A percentile compares a stretch with the other conserved stretches of the same genome.
Evolutionary conservation across 106 monocot genomes (phyloP).

Genomic region (Hemerocallis citrina): DNA sequence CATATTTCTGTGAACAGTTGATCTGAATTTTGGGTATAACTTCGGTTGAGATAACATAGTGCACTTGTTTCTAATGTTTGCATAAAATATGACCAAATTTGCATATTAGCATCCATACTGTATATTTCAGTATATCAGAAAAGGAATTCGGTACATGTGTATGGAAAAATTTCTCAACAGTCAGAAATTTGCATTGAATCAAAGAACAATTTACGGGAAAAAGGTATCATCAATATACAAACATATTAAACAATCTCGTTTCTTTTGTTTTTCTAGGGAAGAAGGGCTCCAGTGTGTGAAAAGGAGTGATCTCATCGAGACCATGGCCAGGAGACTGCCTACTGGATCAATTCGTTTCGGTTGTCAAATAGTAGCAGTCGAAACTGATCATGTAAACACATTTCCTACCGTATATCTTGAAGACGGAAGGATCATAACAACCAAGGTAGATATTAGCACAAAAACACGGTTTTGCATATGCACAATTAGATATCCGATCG

Average conservation of each 20-base stretch:
- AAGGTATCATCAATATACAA: no score
- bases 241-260: background rate
- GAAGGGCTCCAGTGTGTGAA: conserved; percentile 32
- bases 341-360: conserved; percentile 14
- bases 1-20: no score
- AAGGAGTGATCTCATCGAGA: conserved; percentile 46
- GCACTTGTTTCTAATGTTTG: no score
- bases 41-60: no score
- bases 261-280: conserved; percentile 4
- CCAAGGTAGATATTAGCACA: conserved; percentile 5
- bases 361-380: background rate
- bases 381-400: background rate
- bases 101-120: no score
- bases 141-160: no score
- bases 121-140: no score
- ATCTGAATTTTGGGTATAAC: no score
- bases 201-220: no score
- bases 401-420: background rate
- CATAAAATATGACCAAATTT: no score
- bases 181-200: no score
- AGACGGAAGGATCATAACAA: conserved; percentile 22
- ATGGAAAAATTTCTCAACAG: no score
- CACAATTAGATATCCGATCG: background rate
- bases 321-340: conserved; percentile 26
- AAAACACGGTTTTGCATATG: background rate